These are phyloP conservation scores for Penicillium alfredii DNA, from an alignment of 495 filamentous ascomycete species.

Conservation along the genomic window DNA sequence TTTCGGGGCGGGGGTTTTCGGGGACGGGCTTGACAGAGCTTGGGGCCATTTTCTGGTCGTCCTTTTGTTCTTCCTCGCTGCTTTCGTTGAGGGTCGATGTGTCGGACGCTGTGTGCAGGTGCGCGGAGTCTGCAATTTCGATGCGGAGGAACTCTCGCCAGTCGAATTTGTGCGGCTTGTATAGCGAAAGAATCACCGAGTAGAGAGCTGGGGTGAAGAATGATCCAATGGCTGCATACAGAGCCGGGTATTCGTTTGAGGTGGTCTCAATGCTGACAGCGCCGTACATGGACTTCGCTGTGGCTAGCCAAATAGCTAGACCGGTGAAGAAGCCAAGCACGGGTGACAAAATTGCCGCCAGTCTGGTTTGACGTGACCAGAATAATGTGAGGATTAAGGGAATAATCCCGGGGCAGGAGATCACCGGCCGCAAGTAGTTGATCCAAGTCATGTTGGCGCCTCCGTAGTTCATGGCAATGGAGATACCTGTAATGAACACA, in stretches of 20 bases:
- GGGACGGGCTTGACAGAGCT: not conserved
- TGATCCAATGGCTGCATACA: constrained; percentile 32
- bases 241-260: constrained; percentile 22
- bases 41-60: not conserved
- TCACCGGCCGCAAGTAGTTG: constrained; percentile 30
- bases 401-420: constrained; percentile 35
- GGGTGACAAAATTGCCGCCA: constrained; percentile 29
- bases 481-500: constrained; percentile 33
- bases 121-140: constrained; percentile 24
- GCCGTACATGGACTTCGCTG: constrained; percentile 29
- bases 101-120: constrained; percentile 13
- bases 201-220: constrained; percentile 34
- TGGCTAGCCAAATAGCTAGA: constrained; percentile 32
- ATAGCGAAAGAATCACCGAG: constrained; percentile 39
- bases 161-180: constrained; percentile 41
- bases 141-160: constrained; percentile 46
- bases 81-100: constrained; percentile 11
- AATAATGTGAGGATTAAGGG: constrained; percentile 32
- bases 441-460: constrained; percentile 41
- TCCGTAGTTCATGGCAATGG: constrained; percentile 34
- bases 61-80: constrained; percentile 4
- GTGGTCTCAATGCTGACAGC: constrained; percentile 30
- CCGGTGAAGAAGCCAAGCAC: constrained; percentile 34
- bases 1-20: not conserved
- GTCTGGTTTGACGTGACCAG: constrained; percentile 34